A percentile compares a stretch with the other conserved stretches of the same genome.
phyloP scores from a whole-genome alignment of 176 grass and related monocot genomes.

The Melocanna baccifera region DNA sequence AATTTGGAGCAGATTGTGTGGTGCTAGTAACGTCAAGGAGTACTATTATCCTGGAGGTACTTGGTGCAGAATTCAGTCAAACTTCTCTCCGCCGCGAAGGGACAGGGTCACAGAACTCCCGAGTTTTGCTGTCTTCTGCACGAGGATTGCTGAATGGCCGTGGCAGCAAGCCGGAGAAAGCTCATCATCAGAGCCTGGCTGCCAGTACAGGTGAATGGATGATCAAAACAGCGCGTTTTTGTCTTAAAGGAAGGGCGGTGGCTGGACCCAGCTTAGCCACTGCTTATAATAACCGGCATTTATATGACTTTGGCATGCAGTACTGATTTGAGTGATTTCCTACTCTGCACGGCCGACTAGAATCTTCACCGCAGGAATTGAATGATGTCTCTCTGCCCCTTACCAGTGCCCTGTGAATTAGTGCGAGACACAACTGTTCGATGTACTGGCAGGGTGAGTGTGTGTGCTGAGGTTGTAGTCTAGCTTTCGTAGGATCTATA shows the following conservation, averaged over 20 bases:
- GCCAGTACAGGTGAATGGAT: neutral
- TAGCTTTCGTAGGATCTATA: neutral
- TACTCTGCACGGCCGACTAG: too few relatives aligned
- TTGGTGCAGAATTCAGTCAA: neutral
- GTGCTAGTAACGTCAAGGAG: neutral
- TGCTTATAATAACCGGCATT: neutral
- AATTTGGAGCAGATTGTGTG: neutral
- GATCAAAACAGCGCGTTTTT: neutral
- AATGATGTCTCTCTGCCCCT: neutral
- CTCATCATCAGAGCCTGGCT: neutral
- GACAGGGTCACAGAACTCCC: neutral
- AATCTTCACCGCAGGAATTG: slow-evolving; percentile 17
- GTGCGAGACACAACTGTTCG: too few relatives aligned
- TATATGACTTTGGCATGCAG: neutral
- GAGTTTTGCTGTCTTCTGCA: neutral
- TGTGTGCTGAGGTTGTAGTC: neutral
- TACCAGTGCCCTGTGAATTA: neutral
- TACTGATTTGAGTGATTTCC: neutral
- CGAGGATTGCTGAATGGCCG: neutral
- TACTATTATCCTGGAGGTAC: neutral
- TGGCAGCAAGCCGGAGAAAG: neutral
- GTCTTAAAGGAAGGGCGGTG: neutral
- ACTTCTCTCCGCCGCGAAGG: neutral
- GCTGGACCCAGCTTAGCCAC: neutral
- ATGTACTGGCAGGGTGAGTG: neutral